These are phyloP conservation scores for Termitomyces sp. DNA, from an alignment of 768 basidiomycete genomes.

Conservation along the genomic window DNA sequence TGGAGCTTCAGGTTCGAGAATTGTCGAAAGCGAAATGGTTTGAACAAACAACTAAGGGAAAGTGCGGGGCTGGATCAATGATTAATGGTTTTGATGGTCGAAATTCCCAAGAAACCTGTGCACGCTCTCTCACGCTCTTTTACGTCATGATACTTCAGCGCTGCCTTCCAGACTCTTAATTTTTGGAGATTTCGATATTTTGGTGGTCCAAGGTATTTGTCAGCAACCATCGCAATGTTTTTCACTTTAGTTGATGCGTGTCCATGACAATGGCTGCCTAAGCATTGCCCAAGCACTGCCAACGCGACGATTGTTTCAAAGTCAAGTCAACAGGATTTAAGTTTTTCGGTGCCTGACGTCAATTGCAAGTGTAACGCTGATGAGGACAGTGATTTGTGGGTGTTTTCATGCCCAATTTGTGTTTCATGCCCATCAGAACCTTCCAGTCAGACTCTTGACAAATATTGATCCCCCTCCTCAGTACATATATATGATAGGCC, in stretches of 20 bases:
- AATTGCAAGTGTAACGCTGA: background rate
- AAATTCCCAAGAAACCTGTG: too few relatives aligned
- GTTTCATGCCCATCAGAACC: conserved; percentile 10
- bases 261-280: background rate
- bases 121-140: background rate
- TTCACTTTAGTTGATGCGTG: background rate
- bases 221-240: too few relatives aligned
- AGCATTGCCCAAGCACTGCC: background rate
- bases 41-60: conserved; percentile 49
- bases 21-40: conserved; percentile 59
- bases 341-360: background rate
- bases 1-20: conserved; percentile 66
- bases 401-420: background rate
- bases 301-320: background rate
- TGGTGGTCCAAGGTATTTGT: too few relatives aligned
- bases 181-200: background rate
- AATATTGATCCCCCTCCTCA: background rate
- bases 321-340: background rate
- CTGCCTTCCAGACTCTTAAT: background rate
- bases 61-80: conserved; percentile 12
- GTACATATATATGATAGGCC: background rate
- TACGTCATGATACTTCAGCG: background rate
- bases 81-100: too few relatives aligned
- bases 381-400: background rate
- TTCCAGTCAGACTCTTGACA: background rate